Evolutionary conservation across 2,329 filamentous ascomycete genomes (phyloP).

Genomic region (Fusarium subtropicale): DNA sequence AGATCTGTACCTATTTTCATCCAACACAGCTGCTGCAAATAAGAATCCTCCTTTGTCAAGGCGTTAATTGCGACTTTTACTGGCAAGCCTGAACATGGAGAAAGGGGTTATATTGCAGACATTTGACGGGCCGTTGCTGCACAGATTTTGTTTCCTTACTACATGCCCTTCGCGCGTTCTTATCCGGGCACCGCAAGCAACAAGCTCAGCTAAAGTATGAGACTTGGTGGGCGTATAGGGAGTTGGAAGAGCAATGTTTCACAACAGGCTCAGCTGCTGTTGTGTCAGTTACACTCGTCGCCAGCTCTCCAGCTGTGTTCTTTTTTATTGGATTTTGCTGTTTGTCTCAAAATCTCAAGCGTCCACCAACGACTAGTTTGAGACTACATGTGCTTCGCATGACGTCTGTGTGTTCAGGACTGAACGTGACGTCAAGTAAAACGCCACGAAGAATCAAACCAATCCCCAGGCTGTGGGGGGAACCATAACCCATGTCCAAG

Average conservation of each 20-base stretch:
- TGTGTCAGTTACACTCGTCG: slow-evolving; percentile 12
- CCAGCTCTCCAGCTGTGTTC: background rate
- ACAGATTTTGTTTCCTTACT: background rate
- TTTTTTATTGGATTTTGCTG: slow-evolving; percentile 9
- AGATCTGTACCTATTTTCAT: background rate
- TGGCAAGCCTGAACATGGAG: background rate
- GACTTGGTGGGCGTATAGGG: background rate
- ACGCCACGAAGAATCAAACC: slow-evolving; percentile 47
- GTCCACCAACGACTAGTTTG: slow-evolving; percentile 36
- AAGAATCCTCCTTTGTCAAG: background rate
- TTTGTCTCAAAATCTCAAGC: slow-evolving; percentile 34
- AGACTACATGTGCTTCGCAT: slow-evolving; percentile 36
- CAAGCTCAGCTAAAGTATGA: slow-evolving; percentile 4
- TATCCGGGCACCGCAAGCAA: slow-evolving; percentile 8
- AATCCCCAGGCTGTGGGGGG: slow-evolving; percentile 47
- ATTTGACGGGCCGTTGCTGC: background rate
- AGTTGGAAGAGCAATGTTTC: slow-evolving; percentile 3
- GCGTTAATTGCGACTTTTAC: background rate
- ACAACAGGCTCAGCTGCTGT: slow-evolving; percentile 28
- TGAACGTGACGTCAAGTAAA: slow-evolving; percentile 47
- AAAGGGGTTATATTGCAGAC: background rate
- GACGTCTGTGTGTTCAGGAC: slow-evolving; percentile 41
- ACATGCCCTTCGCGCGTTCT: slow-evolving; percentile 3
- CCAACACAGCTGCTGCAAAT: background rate
- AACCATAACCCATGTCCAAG: slow-evolving; percentile 19